A percentile compares a stretch with the other conserved stretches of the same genome.
These are phyloP conservation scores for Neopestalotiopsis rosae DNA, from an alignment of 2,329 filamentous ascomycete genomes.

Conservation along the genomic window DNA sequence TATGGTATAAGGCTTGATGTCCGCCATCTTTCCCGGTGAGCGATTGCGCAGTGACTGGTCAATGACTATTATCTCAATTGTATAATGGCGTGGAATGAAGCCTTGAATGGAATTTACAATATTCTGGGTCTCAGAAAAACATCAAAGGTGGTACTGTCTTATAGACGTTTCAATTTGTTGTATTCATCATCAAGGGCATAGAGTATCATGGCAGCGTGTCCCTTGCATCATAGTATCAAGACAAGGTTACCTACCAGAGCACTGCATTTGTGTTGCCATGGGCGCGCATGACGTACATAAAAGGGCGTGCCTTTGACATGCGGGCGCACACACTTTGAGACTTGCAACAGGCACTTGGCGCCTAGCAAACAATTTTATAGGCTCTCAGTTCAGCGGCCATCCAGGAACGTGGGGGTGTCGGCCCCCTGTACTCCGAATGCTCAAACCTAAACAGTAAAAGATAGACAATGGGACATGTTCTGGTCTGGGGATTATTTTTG, in stretches of 20 bases:
- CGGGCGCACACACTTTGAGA: background rate
- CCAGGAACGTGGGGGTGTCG: no score
- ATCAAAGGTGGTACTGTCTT: background rate
- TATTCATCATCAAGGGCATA: background rate
- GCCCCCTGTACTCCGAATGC: no score
- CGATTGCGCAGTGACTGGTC: background rate
- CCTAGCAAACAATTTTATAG: background rate
- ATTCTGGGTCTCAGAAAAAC: background rate
- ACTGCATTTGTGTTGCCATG: background rate
- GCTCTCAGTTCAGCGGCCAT: background rate
- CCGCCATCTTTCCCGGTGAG: conserved; percentile 26
- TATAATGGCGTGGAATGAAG: background rate
- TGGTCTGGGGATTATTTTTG: no score
- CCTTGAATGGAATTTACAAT: background rate
- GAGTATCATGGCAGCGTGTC: background rate
- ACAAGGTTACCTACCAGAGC: background rate
- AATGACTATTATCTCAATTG: background rate
- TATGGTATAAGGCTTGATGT: conserved; percentile 41
- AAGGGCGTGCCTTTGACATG: conserved; percentile 1
- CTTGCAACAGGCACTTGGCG: background rate
- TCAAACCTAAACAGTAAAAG: no score
- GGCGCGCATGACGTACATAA: background rate
- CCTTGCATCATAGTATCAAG: background rate
- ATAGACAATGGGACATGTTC: no score
- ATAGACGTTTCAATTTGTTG: background rate